Percentiles rank a stretch among this genome's conserved stretches.
Conservation (phyloP, 1,139 yeast genomes). For the Pichia sp. region DNA sequence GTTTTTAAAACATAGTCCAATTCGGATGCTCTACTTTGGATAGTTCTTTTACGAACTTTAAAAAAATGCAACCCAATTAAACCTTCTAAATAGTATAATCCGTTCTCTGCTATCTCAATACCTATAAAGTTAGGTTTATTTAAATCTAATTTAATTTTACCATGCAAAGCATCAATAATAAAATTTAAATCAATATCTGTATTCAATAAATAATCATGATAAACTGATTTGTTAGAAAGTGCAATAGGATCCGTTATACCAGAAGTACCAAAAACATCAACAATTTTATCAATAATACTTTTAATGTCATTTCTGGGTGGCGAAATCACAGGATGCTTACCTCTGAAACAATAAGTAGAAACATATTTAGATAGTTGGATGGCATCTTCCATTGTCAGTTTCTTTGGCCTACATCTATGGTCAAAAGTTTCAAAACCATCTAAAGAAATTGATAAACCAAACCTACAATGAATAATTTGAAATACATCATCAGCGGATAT, state of each 20-base stretch:
- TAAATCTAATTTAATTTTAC: constrained; percentile 40
- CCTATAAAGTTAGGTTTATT: constrained; percentile 32
- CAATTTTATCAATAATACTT: constrained; percentile 61
- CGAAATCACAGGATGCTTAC: constrained; percentile 52
- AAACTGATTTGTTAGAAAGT: constrained; percentile 36
- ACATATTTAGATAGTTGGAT: constrained; percentile 53
- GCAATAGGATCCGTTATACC: constrained; percentile 33
- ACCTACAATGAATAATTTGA: constrained; percentile 74
- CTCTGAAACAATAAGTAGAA: constrained; percentile 51
- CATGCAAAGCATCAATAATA: constrained; percentile 54
- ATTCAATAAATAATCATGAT: constrained; percentile 49
- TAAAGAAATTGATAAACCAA: constrained; percentile 56
- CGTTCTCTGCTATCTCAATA: constrained; percentile 40
- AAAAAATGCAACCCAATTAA: constrained; percentile 59
- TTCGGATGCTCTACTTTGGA: constrained; percentile 78
- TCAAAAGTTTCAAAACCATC: constrained; percentile 59
- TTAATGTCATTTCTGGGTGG: constrained; percentile 66
- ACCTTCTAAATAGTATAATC: constrained; percentile 71
- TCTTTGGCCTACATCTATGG: constrained; percentile 49
- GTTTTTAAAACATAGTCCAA: constrained; percentile 65
- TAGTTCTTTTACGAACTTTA: constrained; percentile 60
- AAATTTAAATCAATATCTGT: constrained; percentile 42
- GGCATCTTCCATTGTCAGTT: constrained; percentile 46
- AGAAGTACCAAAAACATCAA: constrained; percentile 70
- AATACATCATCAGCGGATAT: constrained; percentile 55